Percentiles rank a stretch among this genome's conserved stretches.
Conservation (phyloP, 2,329 filamentous ascomycete genomes). For the Aspergillus aculeatinus region DNA sequence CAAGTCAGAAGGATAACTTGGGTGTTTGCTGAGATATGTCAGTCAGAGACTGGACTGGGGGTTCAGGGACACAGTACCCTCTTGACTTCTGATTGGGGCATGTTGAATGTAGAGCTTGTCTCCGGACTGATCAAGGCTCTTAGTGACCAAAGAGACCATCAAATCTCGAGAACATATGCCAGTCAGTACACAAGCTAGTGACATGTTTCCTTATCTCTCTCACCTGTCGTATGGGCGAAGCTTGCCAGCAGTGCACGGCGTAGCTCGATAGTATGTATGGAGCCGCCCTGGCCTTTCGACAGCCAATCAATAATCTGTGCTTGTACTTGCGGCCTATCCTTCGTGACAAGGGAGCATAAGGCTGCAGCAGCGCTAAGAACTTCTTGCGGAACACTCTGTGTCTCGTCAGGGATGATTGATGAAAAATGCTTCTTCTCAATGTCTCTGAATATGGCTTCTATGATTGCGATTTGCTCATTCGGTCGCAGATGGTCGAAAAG, state of each 20-base stretch:
- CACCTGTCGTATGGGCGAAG: conserved; percentile 54
- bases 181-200: conserved; percentile 2
- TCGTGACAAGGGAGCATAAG: conserved; percentile 54
- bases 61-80: conserved; percentile 56
- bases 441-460: conserved; percentile 48
- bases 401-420: conserved; percentile 17
- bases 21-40: conserved; percentile 63
- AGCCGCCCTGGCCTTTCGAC: conserved; percentile 62
- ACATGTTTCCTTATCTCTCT: too few species aligned
- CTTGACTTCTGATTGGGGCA: conserved; percentile 79
- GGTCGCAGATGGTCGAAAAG: conserved; percentile 46
- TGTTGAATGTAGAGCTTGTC: conserved; percentile 86
- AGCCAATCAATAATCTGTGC: conserved; percentile 65
- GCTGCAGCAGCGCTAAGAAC: conserved; percentile 59
- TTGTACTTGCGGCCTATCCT: conserved; percentile 50
- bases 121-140: conserved; percentile 71
- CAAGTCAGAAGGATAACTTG: conserved; percentile 76
- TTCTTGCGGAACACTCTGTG: conserved; percentile 17
- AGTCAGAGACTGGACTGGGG: conserved; percentile 8
- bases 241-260: conserved; percentile 65
- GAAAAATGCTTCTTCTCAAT: conserved; percentile 43
- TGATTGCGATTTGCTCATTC: conserved; percentile 49
- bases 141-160: conserved; percentile 57
- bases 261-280: conserved; percentile 64
- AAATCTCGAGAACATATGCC: conserved; percentile 33